Evolutionary conservation across 306 rosid genomes (phyloP), one percentile per base, ranked within the genome.

Genomic region (Astragalus glycyphyllos): DNA sequence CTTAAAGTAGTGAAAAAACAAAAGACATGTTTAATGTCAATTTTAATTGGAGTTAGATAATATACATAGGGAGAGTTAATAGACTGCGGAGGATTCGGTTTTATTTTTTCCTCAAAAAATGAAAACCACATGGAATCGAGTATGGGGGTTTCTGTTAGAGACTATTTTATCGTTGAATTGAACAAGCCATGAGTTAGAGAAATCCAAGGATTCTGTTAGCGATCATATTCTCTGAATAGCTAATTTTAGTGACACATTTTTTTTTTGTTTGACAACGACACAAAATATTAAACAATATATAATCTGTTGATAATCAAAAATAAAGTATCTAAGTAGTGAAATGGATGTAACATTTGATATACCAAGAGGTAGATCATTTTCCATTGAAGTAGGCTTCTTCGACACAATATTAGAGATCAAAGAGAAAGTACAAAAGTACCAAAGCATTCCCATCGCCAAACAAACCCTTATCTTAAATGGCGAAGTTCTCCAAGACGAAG

Each of bases 391-490:
- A 0, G 92, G 96, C 1, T 93, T 57, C 80, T 90, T 88, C 45
- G 96, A 93, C 77, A 85, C 86, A 0, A 79, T 90, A 0, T 15
- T 78, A 0, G 94, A 88, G 42, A 87, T 93, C 77, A 93, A 93
- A 74, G 89, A 88, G 47, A 93, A 87, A 81, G 67, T 93, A 6
- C 79, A 87, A 14, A 93, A 88, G 38, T 93, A 90, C 35, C 90
- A 87, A 0, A 68, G 58, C 11, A 87, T 94, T 10, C 96, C 95
- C 5, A 17, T 79, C 4, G 38, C 90, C 6, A 80, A 80, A 7
- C 97, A 94, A 69, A 90, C 93, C 12, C 73, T 94, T 1, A 44
- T 94, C 60, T 87, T 90, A 72, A 84, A 94, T 0, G 89, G 90
- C 50, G 81, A 65, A 29, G 29, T 80, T 55, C 96, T 94, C 5